Evolutionary conservation across 2,329 filamentous ascomycete species (phyloP).

Genomic region (Dactylellina cionopaga): DNA sequence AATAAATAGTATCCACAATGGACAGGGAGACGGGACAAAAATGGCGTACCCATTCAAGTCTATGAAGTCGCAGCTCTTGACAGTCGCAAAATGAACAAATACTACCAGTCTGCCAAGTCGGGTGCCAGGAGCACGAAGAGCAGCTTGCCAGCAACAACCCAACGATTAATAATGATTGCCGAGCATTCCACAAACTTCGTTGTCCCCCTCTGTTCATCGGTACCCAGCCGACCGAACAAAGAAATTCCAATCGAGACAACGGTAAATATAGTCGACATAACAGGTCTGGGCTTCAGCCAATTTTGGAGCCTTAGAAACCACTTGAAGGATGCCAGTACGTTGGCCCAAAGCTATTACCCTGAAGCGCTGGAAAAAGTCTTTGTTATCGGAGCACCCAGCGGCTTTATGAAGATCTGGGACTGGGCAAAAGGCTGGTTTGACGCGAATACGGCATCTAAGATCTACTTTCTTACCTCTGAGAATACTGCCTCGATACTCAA

Average conservation of each 20-base stretch:
- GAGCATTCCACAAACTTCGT: slow-evolving; percentile 90
- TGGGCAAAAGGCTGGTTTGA: slow-evolving; percentile 97
- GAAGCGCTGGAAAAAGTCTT: slow-evolving; percentile 48
- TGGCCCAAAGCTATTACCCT: slow-evolving; percentile 47
- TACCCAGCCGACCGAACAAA: slow-evolving; percentile 61
- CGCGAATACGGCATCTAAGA: slow-evolving; percentile 92
- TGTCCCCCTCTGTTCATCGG: slow-evolving; percentile 82
- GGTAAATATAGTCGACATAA: slow-evolving; percentile 95
- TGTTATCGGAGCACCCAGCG: slow-evolving; percentile 40
- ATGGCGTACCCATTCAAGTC: slow-evolving; percentile 90
- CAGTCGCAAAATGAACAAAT: slow-evolving; percentile 79
- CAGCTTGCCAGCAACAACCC: slow-evolving; percentile 72
- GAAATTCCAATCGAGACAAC: slow-evolving; percentile 89
- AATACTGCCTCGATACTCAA: slow-evolving; percentile 81
- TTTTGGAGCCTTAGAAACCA: slow-evolving; percentile 67
- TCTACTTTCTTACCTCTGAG: slow-evolving; percentile 80
- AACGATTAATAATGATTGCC: slow-evolving; percentile 92
- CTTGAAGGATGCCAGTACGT: slow-evolving; percentile 34
- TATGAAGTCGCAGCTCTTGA: slow-evolving; percentile 87
- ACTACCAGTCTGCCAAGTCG: slow-evolving; percentile 74
- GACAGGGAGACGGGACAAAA: slow-evolving; percentile 87
- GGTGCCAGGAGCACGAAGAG: slow-evolving; percentile 67
- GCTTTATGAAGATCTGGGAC: slow-evolving; percentile 72
- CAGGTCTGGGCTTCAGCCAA: slow-evolving; percentile 86
- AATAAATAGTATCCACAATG: slow-evolving; percentile 83